A percentile compares a stretch with the other conserved stretches of the same genome.
Conservation (phyloP, 768 basidiomycete species). For the Rhodotorula babjevae region DNA sequence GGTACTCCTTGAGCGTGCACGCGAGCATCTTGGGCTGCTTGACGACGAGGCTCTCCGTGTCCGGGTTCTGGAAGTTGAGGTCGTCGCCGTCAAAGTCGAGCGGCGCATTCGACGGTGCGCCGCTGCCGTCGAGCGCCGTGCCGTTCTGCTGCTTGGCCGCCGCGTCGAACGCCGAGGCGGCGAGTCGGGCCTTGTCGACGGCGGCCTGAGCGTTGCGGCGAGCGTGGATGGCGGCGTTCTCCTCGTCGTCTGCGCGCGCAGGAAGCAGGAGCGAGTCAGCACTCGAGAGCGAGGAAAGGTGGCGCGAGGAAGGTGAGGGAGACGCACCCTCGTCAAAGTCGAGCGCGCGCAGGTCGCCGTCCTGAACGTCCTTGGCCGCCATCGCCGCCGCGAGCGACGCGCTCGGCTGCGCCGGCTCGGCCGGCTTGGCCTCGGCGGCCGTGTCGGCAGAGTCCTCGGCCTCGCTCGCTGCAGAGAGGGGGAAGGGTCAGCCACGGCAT, state of each 20-base stretch:
- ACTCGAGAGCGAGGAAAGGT: too few species aligned
- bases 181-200: conserved; percentile 66
- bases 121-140: conserved; percentile 5
- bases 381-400: conserved; percentile 19
- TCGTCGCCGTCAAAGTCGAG: conserved; percentile 75
- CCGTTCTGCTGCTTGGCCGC: conserved; percentile 75
- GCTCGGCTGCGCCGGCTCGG: conserved; percentile 37
- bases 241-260: conserved; percentile 65
- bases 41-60: conserved; percentile 76
- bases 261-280: conserved; percentile 6
- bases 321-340: conserved; percentile 83
- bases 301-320: background rate
- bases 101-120: conserved; percentile 9
- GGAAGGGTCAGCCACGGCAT: background rate
- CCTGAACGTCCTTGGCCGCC: conserved; percentile 51
- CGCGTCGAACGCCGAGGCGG: conserved; percentile 78
- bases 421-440: conserved; percentile 22
- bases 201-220: conserved; percentile 85
- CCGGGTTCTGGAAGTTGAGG: conserved; percentile 98
- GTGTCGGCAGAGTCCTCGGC: conserved; percentile 48
- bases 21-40: conserved; percentile 92
- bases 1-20: conserved; percentile 96
- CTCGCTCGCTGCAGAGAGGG: conserved; percentile 43
- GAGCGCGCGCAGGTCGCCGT: conserved; percentile 60
- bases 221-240: conserved; percentile 78